Evolutionary conservation across 257 asterid species (phyloP), one percentile per base, ranked within the genome.

Genomic region (Leptodermis oblonga): DNA sequence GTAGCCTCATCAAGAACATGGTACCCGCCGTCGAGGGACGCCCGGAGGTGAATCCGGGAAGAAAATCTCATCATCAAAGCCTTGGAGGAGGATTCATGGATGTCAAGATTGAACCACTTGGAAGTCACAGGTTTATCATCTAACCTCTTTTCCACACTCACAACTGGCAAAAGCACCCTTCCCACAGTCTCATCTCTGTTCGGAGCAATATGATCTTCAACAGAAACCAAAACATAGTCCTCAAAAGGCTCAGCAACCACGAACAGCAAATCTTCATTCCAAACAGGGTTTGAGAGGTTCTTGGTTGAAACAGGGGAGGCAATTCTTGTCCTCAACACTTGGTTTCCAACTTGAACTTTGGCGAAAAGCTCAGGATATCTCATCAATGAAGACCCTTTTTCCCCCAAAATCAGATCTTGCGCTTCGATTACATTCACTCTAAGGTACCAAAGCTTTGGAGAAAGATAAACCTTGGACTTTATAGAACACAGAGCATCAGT

Each of bases 1-100:
- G 95, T 87, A 14, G 97, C 88, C 85, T 91, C 97, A 30, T 91
- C 96, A 0, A 91, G 91, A 25, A 91, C 97, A 60, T 91, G 97
- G 76, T 89, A 91, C 1, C 97, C 97, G 6, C 96, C 97, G 54
- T 91, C 97, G 4, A 91, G 85, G 4, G 95, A 77, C 7, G 90
- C 85, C 1, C 89, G 92, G 26, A 91, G 81, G 75, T 91, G 97
- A 25, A 91, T 81, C n/a, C 97, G 33, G 0, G 97, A 89, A 10
- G 97, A 87, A 45, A 91, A 91, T 62, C 95, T 69, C 73, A 75
- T 84, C 68, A 72, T 74, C n/a, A 1, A 22, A 26, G 82, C 60
- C 71, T 86, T 86, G 0, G 89, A 53, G 59, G 14, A 10, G 86
- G 92, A 51, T 77, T 87, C 64, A 59, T 81, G 86, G 20, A 86